Evolutionary conservation across 1,284 basidiomycete species (phyloP), one percentile per base, ranked within the genome.

Genomic region (Ceratobasidium sp.): DNA sequence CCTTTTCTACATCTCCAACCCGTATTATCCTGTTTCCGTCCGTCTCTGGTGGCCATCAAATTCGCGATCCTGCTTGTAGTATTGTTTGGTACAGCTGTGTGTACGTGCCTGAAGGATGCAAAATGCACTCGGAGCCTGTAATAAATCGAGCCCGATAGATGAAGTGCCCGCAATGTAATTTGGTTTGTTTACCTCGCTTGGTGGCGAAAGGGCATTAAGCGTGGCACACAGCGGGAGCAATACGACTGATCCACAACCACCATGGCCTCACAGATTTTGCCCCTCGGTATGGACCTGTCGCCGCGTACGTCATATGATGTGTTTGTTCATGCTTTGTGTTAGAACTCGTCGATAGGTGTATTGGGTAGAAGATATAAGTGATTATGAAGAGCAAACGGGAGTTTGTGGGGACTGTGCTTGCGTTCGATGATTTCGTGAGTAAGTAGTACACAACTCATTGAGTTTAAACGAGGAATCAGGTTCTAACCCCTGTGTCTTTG

Each of bases 371-470:
- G 74, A 96, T 98, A 83, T 97, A 95, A 95, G 96, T 98, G 81
- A 91, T 98, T 84, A 97, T 97, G 94, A 98, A 98, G 87, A 93
- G 90, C 80, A 96, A 98, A 80, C 92, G 95, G 74, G 96, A 98
- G 86, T 98, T 98, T 86, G 95, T 94, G 20, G 97, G 97, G n/a
- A 99, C 92, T 2, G 87, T 99, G 66, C 89, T 97, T 59, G 97
- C 98, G 2, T 99, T 99, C 83, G 98, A 99, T 85, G 97, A 99
- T 86, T 99, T 97, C 85, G 97, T 99, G 85, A 99, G 97, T 99
- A 85, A 30, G 27, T 30, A 91, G 97, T 98, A 66, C 16, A 14
- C 5, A 3, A 33, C 23, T 33, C 14, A 48, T 20, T 30, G 30
- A 7, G 7, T 66, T 33, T 30, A 41, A n/a, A 27, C 52, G 5